Percentiles rank a stretch among this genome's conserved stretches.
Conservation (phyloP, 352 stramenopile genomes). For the Phytophthora palmivora region DNA sequence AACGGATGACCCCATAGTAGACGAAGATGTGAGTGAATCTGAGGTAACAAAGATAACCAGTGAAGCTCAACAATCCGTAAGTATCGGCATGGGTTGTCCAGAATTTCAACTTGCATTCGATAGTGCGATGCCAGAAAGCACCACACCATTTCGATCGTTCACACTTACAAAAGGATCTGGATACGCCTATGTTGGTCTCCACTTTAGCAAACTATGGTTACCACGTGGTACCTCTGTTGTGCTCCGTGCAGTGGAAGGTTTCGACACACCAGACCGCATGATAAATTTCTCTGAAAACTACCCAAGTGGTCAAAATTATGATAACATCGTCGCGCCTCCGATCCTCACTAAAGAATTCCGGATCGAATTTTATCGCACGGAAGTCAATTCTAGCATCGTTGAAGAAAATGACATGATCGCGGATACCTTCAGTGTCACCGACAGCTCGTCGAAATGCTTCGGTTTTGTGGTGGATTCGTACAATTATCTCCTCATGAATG, state of each 20-base stretch:
- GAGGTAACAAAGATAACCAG: no score
- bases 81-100: slow-evolving; percentile 48
- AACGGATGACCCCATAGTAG: slow-evolving; percentile 1
- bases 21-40: no score
- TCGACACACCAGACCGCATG: slow-evolving; percentile 34
- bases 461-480: slow-evolving; percentile 63
- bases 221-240: slow-evolving; percentile 46
- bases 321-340: slow-evolving; percentile 33
- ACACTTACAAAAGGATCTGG: slow-evolving; percentile 55
- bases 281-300: slow-evolving; percentile 53
- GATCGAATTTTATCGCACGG: slow-evolving; percentile 62
- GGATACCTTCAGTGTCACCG: slow-evolving; percentile 22
- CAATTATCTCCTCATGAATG: no score
- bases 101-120: slow-evolving; percentile 56
- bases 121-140: slow-evolving; percentile 35
- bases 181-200: slow-evolving; percentile 58
- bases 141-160: slow-evolving; percentile 48
- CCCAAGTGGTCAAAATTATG: slow-evolving; percentile 30
- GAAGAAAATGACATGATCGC: slow-evolving; percentile 8
- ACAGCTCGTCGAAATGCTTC: slow-evolving; percentile 46
- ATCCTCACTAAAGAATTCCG: slow-evolving; percentile 58
- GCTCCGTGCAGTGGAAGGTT: slow-evolving; percentile 52
- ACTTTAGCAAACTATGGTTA: slow-evolving; percentile 55
- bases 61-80: slow-evolving; percentile 31
- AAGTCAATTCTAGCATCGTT: slow-evolving; percentile 5